A percentile compares a stretch with the other conserved stretches of the same genome.
These are phyloP conservation scores for Globisporangium radiosum DNA, from an alignment of 352 stramenopile genomes.

Conservation along the genomic window DNA sequence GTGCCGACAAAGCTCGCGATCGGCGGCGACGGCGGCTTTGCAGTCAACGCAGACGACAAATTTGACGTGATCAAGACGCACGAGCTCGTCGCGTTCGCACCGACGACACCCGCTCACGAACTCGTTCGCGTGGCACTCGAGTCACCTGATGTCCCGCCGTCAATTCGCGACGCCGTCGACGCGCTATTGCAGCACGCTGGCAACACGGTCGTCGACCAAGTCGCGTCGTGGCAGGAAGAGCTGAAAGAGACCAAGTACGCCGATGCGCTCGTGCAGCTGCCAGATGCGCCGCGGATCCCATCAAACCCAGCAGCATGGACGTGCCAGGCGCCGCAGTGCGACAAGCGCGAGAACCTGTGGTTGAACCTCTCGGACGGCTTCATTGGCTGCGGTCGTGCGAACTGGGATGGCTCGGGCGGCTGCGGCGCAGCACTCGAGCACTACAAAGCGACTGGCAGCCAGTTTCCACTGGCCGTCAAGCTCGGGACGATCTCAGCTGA, in stretches of 20 bases:
- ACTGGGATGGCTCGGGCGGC: conserved; percentile 96
- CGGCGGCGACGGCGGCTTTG: conserved; percentile 93
- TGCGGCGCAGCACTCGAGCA: conserved; percentile 95
- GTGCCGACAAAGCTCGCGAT: conserved; percentile 92
- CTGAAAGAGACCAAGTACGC: conserved; percentile 75
- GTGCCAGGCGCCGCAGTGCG: conserved; percentile 90
- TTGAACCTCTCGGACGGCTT: conserved; percentile 94
- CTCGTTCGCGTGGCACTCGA: conserved; percentile 27
- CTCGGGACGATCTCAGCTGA: conserved; percentile 95
- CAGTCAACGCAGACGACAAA: conserved; percentile 78
- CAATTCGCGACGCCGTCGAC: conserved; percentile 48
- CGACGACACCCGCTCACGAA: conserved; percentile 27
- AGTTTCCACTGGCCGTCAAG: conserved; percentile 97
- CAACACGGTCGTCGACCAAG: conserved; percentile 70
- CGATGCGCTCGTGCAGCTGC: conserved; percentile 59
- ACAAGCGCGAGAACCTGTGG: conserved; percentile 98
- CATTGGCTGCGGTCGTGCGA: conserved; percentile 83
- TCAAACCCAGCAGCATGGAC: conserved; percentile 71
- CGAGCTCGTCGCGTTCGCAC: conserved; percentile 66
- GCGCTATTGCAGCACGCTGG: conserved; percentile 68
- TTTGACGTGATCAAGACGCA: conserved; percentile 81
- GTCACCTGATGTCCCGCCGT: conserved; percentile 28
- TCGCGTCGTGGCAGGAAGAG: conserved; percentile 80
- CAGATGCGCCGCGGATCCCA: conserved; percentile 51
- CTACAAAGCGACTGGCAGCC: conserved; percentile 89